These are phyloP conservation scores for Acacia confusa DNA, from an alignment of 306 rosid species.

Conservation along the genomic window DNA sequence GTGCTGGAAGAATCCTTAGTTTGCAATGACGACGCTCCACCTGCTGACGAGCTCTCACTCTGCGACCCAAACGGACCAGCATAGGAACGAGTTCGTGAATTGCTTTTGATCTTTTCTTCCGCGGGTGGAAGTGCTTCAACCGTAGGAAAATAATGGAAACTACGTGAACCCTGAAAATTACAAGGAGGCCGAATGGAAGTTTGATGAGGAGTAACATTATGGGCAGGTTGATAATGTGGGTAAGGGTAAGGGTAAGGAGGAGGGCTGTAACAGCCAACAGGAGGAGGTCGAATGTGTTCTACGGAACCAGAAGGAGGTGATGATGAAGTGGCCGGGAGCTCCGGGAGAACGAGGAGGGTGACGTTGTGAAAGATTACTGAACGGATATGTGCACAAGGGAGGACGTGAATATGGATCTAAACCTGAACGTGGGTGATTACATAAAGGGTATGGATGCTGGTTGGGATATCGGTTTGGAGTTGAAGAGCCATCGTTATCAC, in stretches of 20 bases:
- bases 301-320: not conserved
- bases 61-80: not conserved
- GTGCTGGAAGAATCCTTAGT: slow-evolving; percentile 34
- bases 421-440: not conserved
- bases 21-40: slow-evolving; percentile 24
- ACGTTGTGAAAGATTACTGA: not conserved
- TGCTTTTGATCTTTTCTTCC: not conserved
- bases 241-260: no score
- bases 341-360: not conserved
- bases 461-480: not conserved
- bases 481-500: not conserved
- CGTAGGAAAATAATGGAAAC: not conserved
- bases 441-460: not conserved
- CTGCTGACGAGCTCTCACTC: not conserved
- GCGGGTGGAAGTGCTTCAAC: not conserved
- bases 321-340: not conserved
- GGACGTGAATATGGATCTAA: not conserved
- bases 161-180: not conserved
- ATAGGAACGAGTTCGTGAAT: not conserved
- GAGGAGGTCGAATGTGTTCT: not conserved
- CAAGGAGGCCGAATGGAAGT: not conserved
- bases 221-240: not conserved
- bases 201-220: not conserved
- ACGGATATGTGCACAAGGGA: not conserved
- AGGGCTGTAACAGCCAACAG: not conserved